Conservation (phyloP, 768 basidiomycete species). For the Termitomyces sp. region DNA sequence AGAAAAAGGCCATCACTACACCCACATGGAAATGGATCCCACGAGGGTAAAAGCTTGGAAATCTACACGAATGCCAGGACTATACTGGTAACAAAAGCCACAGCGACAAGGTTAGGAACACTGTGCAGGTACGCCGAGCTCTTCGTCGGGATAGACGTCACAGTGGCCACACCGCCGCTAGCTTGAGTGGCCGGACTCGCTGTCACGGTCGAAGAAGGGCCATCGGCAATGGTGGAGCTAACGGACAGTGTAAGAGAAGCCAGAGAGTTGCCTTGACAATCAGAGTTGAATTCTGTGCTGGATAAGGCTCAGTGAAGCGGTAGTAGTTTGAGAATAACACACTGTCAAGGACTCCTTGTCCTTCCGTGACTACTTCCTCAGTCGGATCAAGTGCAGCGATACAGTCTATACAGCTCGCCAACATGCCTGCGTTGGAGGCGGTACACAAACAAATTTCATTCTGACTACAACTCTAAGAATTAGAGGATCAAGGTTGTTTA, state of each 20-base stretch:
- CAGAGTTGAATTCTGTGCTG: neutral
- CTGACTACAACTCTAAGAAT: slow-evolving; percentile 19
- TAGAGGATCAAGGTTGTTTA: neutral
- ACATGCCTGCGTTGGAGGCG: slow-evolving; percentile 13
- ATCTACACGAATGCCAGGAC: neutral
- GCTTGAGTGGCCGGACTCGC: no score
- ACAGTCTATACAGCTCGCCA: slow-evolving; percentile 29
- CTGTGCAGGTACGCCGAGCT: no score
- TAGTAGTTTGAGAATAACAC: slow-evolving; percentile 1
- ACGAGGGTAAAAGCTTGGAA: neutral
- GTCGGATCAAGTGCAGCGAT: slow-evolving; percentile 15
- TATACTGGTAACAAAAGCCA: no score
- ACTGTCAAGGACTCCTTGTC: slow-evolving; percentile 22
- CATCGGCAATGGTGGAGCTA: neutral
- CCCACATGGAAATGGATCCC: no score
- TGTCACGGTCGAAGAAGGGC: neutral
- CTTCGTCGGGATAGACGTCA: no score
- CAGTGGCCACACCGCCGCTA: no score
- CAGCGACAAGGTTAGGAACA: no score
- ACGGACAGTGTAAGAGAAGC: neutral
- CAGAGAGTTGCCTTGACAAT: neutral
- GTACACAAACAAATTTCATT: slow-evolving; percentile 21
- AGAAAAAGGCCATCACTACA: no score
- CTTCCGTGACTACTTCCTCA: slow-evolving; percentile 5
- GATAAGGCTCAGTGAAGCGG: neutral